Base-by-base conservation (phyloP, 306 rosid species). In the Pueraria montana region DNA sequence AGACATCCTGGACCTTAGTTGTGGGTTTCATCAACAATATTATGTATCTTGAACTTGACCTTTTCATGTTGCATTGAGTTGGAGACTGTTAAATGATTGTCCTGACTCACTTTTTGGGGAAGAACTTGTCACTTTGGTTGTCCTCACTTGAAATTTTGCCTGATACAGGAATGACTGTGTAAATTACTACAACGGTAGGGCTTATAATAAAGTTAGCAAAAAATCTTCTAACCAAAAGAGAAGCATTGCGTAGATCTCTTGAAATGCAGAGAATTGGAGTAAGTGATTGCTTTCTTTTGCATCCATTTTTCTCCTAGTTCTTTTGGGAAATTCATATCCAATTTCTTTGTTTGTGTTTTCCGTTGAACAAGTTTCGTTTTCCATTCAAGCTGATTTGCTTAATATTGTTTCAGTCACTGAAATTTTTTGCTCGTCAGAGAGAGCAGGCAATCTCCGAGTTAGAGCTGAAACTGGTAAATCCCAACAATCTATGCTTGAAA, bases 181-280 rank as follows among this genome's bases (percentile, higher is more conserved):
- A 17, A 20, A 50, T 58, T 12, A 36, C 70, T 58, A 61, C 62
- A 43, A 43, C 6, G 12, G 45, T 4, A 46, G 36, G 65, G 63
- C 49, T 36, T 46, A 20, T 27, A 26, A 18, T 69, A 66, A 78
- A 55, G 79, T 61, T 43, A 23, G 71, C 89, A 1, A 83, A 84
- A 74, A 92, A 83, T 82, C 96, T 92, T 84, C 84, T 91, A 50
- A 90, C 91, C 1, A 94, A 92, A 89, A 88, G 91, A 84, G 80
- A 90, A 84, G 98, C 98, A 45, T 80, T 94, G 62, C 85, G 11
- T 21, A 90, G 96, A 65, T 91, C 97, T 77, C 86, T 92, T 79
- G 96, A 91, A 85, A 90, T 89, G 91, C 97, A 94, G 84, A 91
- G 97, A 90, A 20, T 88, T 68, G 97, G 97, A 82, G 98, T 94